These are phyloP conservation scores for Porpolomopsis calyptriformis DNA, from an alignment of 768 basidiomycete species.

Conservation along the genomic window DNA sequence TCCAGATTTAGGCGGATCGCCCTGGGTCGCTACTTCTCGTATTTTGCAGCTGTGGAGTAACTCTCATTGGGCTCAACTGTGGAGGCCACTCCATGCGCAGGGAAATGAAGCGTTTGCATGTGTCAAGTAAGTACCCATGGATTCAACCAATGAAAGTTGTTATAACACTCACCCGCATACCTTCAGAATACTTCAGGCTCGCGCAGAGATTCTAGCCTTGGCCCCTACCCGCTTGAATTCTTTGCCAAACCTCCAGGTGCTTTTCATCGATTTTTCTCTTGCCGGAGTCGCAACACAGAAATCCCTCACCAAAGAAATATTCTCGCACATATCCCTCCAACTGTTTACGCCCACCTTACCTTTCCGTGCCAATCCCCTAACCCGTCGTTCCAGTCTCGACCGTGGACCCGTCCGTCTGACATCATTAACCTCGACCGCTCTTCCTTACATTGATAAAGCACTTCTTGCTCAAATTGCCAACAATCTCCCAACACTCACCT, in stretches of 20 bases:
- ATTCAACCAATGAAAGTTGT: no score
- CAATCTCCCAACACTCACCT: conserved; percentile 33
- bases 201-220: conserved; percentile 20
- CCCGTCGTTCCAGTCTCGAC: conserved; percentile 9
- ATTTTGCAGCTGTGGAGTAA: conserved; percentile 20
- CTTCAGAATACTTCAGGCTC: conserved; percentile 9
- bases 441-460: conserved; percentile 47
- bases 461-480: conserved; percentile 38
- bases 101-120: conserved; percentile 27
- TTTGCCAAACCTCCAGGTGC: conserved; percentile 26
- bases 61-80: conserved; percentile 17
- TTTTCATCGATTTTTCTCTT: conserved; percentile 32
- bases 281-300: conserved; percentile 39
- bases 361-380: no score
- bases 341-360: background rate
- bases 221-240: conserved; percentile 18
- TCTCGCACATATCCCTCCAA: conserved; percentile 10
- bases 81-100: conserved; percentile 16
- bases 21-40: conserved; percentile 29
- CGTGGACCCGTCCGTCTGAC: conserved; percentile 27
- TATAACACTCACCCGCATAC: no score
- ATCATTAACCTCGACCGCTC: conserved; percentile 36
- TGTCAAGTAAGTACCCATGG: conserved; percentile 40
- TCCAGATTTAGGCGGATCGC: conserved; percentile 31
- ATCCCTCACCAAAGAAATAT: conserved; percentile 24